Evolutionary conservation across 2,329 filamentous ascomycete genomes (phyloP).

Genomic region (Coniochaeta sp.): DNA sequence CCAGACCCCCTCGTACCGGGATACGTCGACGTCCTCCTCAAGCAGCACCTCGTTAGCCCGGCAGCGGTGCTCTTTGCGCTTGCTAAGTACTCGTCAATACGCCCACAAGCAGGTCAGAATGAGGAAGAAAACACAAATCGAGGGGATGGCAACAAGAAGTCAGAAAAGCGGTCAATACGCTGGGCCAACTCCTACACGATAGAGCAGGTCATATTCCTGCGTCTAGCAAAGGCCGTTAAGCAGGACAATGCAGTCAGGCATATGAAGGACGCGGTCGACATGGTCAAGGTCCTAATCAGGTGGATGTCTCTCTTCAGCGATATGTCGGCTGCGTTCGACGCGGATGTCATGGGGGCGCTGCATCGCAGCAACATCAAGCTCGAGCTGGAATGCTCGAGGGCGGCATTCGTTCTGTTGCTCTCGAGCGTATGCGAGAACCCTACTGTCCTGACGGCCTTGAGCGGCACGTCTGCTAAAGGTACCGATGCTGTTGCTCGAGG

Average conservation of each 20-base stretch:
- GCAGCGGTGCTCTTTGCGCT: conserved; percentile 47
- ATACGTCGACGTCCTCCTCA: conserved; percentile 50
- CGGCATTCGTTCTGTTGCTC: conserved; percentile 57
- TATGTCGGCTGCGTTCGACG: conserved; percentile 37
- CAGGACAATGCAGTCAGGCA: conserved; percentile 40
- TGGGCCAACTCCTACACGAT: conserved; percentile 53
- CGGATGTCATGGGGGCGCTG: conserved; percentile 36
- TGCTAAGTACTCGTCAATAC: conserved; percentile 28
- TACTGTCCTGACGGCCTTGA: conserved; percentile 44
- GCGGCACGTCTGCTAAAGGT: conserved; percentile 46
- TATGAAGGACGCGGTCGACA: conserved; percentile 38
- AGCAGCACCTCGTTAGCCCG: conserved; percentile 43
- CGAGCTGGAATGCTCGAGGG: conserved; percentile 53
- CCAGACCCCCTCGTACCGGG: conserved; percentile 51
- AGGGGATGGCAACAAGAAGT: conserved; percentile 6
- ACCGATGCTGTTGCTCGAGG: conserved; percentile 9
- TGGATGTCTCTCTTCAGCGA: conserved; percentile 54
- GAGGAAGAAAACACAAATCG: conserved; percentile 10
- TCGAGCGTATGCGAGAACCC: conserved; percentile 54
- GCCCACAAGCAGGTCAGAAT: neutral
- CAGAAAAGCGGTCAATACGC: conserved; percentile 18
- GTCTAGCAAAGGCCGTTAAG: conserved; percentile 80
- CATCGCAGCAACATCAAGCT: conserved; percentile 37
- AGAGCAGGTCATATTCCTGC: conserved; percentile 90
- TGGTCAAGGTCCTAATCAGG: conserved; percentile 41